Percentiles rank a stretch among this genome's conserved stretches.
phyloP scores from a whole-genome alignment of 2,329 filamentous ascomycete genomes.

The Penicillium sp. region DNA sequence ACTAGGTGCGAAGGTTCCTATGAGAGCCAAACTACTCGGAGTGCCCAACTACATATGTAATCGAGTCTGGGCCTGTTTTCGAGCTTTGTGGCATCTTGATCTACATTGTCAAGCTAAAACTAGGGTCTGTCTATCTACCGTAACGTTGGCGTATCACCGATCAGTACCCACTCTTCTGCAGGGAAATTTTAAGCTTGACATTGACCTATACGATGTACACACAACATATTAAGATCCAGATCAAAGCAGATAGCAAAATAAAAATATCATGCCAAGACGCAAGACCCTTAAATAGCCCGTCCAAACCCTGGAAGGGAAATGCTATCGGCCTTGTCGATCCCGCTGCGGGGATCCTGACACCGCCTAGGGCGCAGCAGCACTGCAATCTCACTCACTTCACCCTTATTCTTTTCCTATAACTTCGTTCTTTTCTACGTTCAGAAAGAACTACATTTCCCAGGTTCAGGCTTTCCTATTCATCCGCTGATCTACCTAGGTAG shows the following conservation, averaged over 20 bases:
- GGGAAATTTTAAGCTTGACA: background rate
- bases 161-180: constrained; percentile 2
- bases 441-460: background rate
- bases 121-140: background rate
- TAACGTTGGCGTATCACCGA: background rate
- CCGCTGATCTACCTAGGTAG: background rate
- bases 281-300: background rate
- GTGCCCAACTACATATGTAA: too few species aligned
- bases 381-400: background rate
- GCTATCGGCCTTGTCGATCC: constrained; percentile 13
- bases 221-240: background rate
- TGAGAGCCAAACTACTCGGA: too few species aligned
- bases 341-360: constrained; percentile 18
- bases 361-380: constrained; percentile 7
- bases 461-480: background rate
- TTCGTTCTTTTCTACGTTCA: background rate
- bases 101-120: background rate
- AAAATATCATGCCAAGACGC: constrained; percentile 2
- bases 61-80: background rate
- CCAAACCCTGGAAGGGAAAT: background rate
- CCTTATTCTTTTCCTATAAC: background rate
- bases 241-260: background rate
- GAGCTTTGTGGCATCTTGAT: background rate
- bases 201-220: background rate
- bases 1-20: background rate